Base-by-base conservation (phyloP, 1,139 yeast species). In the Saccharomyces hybrid region DNA sequence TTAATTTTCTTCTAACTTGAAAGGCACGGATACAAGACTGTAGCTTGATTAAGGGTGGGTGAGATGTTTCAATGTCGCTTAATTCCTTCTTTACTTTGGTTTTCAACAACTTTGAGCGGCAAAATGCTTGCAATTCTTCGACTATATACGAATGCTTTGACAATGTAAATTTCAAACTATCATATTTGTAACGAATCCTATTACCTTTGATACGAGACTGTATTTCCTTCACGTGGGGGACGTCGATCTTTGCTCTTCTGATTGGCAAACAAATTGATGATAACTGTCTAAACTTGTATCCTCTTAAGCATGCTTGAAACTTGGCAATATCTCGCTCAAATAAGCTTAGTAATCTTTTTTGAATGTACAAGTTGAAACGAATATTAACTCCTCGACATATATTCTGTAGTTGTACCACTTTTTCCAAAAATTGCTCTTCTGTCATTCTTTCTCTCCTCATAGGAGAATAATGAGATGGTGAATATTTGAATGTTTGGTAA, bases 331-430 rank as follows among this genome's bases (percentile, higher is more conserved):
- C 67, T 0, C 55, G 52, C 47, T 68, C 69, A 54, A 72, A 65
- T 19, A 69, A 56, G 0, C 61, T 59, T 6, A 75, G 51, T n/a
- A 70, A 59, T 16, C 67, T 62, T 23, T 62, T 78, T 61, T 80
- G 79, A 44, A 85, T 85, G 68, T 82, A 84, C 73, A 84, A 74
- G 28, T 72, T 72, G 66, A 83, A 86, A 51, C 95, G 76, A 58
- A 81, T 72, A 53, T 80, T 75, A 0, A 87, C 84, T 28, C 91
- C 93, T 60, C 87, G 75, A 7, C 86, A 77, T 31, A 83, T 70
- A 0, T 89, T 78, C 66, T 86, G 93, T 31, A 86, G 72, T 55
- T 61, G 60, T 29, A 75, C 66, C 9, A 77, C 67, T 3, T 67
- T 66, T 11, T 69, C 70, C 46, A 74, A 54, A 57, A 72, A 73